These are phyloP conservation scores for Phytophthora sansomeana DNA, from an alignment of 352 stramenopile species.

Conservation along the genomic window DNA sequence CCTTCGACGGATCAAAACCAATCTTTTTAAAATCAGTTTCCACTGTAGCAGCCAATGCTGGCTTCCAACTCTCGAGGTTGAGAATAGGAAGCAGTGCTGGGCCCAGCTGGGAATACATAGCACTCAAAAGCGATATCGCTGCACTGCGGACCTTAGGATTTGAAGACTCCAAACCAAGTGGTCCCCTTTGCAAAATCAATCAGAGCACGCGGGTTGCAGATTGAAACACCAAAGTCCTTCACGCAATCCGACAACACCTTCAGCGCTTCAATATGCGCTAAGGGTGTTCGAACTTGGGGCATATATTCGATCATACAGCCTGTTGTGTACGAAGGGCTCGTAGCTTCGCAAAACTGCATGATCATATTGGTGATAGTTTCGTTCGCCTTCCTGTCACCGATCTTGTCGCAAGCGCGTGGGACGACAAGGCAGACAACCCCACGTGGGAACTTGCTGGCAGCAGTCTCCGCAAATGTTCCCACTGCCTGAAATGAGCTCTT, in stretches of 20 bases:
- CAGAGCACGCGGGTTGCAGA: slow-evolving; percentile 75
- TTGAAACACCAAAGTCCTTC: slow-evolving; percentile 75
- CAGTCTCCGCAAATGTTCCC: slow-evolving; percentile 70
- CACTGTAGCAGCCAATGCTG: slow-evolving; percentile 75
- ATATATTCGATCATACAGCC: slow-evolving; percentile 82
- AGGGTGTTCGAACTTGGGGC: slow-evolving; percentile 78
- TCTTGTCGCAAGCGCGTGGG: slow-evolving; percentile 81
- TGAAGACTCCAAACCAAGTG: slow-evolving; percentile 74
- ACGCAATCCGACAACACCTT: slow-evolving; percentile 73
- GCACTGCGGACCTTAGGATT: slow-evolving; percentile 81
- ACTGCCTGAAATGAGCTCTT: slow-evolving; percentile 88
- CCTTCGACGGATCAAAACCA: slow-evolving; percentile 72
- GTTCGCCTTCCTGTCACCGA: slow-evolving; percentile 81
- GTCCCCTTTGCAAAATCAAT: slow-evolving; percentile 84
- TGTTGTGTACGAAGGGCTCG: slow-evolving; percentile 77
- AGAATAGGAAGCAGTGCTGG: slow-evolving; percentile 82
- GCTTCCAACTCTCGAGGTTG: slow-evolving; percentile 86
- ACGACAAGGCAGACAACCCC: slow-evolving; percentile 78
- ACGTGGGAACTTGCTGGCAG: slow-evolving; percentile 69
- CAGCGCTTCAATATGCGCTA: slow-evolving; percentile 79
- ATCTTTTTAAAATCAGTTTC: slow-evolving; percentile 87
- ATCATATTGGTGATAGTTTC: slow-evolving; percentile 80
- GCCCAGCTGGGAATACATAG: slow-evolving; percentile 88
- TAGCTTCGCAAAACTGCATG: slow-evolving; percentile 77
- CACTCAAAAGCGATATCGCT: slow-evolving; percentile 71